phyloP scores from a whole-genome alignment of 2,329 filamentous ascomycete species.

The Fonsecaea pugnacius region DNA sequence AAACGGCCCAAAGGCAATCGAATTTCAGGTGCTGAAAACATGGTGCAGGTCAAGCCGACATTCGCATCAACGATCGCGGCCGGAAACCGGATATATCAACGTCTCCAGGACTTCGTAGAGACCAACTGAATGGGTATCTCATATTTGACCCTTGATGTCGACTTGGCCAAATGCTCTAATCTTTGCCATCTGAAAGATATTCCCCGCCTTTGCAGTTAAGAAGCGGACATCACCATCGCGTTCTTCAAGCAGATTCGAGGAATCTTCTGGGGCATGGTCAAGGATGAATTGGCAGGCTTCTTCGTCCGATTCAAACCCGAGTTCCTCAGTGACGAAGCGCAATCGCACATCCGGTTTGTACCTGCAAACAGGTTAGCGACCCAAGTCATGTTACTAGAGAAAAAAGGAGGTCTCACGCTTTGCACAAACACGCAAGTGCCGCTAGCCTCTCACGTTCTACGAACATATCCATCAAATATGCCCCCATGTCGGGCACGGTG shows the following conservation, averaged over 20 bases:
- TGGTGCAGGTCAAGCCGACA: background rate
- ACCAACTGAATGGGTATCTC: slow-evolving; percentile 24
- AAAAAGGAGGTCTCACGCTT: slow-evolving; percentile 70
- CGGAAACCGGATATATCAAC: background rate
- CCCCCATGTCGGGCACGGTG: slow-evolving; percentile 93
- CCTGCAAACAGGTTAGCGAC: slow-evolving; percentile 60
- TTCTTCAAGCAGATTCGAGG: slow-evolving; percentile 70
- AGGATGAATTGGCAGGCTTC: slow-evolving; percentile 90
- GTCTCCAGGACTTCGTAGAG: background rate
- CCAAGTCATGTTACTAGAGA: background rate
- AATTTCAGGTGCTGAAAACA: background rate
- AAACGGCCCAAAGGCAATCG: background rate
- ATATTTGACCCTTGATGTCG: slow-evolving; percentile 96
- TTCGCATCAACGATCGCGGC: background rate
- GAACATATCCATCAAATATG: slow-evolving; percentile 99
- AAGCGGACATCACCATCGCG: slow-evolving; percentile 74
- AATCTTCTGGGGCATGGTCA: slow-evolving; percentile 70
- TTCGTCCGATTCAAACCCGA: slow-evolving; percentile 90
- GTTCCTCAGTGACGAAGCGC: slow-evolving; percentile 91
- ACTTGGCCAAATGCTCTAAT: slow-evolving; percentile 78
- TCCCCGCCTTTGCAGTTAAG: slow-evolving; percentile 72
- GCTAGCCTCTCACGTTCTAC: slow-evolving; percentile 88
- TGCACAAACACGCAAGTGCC: slow-evolving; percentile 90
- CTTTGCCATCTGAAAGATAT: slow-evolving; percentile 74
- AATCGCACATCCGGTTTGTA: slow-evolving; percentile 91